Evolutionary conservation across 805 yeast genomes (phyloP).

Genomic region (Scheffersomyces stipitis): DNA sequence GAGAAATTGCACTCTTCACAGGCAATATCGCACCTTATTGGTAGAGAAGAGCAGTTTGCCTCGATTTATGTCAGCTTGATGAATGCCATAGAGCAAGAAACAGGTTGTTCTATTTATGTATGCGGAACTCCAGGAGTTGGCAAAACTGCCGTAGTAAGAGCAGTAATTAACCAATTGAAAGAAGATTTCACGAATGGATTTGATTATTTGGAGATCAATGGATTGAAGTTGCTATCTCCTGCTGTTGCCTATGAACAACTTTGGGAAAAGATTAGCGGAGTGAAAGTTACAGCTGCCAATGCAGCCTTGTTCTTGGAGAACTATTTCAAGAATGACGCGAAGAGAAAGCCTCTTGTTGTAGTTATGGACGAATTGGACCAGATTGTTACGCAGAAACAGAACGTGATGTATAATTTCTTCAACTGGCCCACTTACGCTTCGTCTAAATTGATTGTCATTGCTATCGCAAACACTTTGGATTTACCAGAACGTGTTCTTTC

Average conservation of each 20-base stretch:
- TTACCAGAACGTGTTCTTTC: constrained; percentile 85
- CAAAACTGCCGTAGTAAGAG: constrained; percentile 89
- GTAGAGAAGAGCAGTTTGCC: constrained; percentile 81
- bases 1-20: constrained; percentile 46
- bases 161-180: constrained; percentile 71
- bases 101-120: constrained; percentile 84
- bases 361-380: constrained; percentile 93
- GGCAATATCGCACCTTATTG: constrained; percentile 61
- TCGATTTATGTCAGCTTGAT: constrained; percentile 68
- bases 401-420: constrained; percentile 91
- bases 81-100: constrained; percentile 62
- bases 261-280: constrained; percentile 72
- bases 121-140: constrained; percentile 99
- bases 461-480: constrained; percentile 97
- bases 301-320: constrained; percentile 70
- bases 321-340: constrained; percentile 49
- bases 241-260: constrained; percentile 76
- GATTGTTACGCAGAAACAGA: constrained; percentile 75
- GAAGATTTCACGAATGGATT: constrained; percentile 46
- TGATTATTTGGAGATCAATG: constrained; percentile 84
- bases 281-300: constrained; percentile 55
- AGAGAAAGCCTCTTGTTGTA: constrained; percentile 62
- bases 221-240: constrained; percentile 79
- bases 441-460: constrained; percentile 82
- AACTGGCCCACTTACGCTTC: constrained; percentile 91